phyloP scores from a whole-genome alignment of 768 basidiomycete species.

The Boletus rubescentipes region DNA sequence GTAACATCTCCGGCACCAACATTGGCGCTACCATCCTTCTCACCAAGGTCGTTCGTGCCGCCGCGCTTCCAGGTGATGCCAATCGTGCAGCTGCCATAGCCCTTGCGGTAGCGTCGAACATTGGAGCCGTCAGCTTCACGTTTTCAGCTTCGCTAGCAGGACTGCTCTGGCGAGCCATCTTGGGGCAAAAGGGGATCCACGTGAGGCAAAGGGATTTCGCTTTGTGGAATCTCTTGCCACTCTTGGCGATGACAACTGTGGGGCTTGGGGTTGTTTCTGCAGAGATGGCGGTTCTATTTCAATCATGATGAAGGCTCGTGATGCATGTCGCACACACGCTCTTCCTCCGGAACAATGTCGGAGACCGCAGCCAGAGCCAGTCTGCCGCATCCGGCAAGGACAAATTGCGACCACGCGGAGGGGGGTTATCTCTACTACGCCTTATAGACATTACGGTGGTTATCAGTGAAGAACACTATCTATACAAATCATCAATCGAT shows the following conservation, averaged over 20 bases:
- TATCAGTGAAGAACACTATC: too few relatives aligned
- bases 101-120: conserved; percentile 84
- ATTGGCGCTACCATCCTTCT: conserved; percentile 90
- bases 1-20: conserved; percentile 85
- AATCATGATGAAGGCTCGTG: background rate
- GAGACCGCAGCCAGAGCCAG: background rate
- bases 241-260: conserved; percentile 62
- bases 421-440: too few relatives aligned
- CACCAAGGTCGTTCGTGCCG: conserved; percentile 69
- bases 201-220: conserved; percentile 67
- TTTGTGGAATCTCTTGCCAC: conserved; percentile 65
- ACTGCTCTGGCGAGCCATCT: conserved; percentile 77
- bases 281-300: conserved; percentile 64
- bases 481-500: too few relatives aligned
- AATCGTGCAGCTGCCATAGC: conserved; percentile 61
- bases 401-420: too few relatives aligned
- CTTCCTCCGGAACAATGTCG: background rate
- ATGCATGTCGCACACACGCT: background rate
- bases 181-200: conserved; percentile 68
- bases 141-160: conserved; percentile 91
- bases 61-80: conserved; percentile 35
- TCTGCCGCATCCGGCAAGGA: background rate
- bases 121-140: conserved; percentile 88
- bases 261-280: conserved; percentile 71
- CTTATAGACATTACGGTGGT: too few relatives aligned